These are phyloP conservation scores for Gossypium gossypioides DNA, from an alignment of 441 rosid species.

Conservation along the genomic window DNA sequence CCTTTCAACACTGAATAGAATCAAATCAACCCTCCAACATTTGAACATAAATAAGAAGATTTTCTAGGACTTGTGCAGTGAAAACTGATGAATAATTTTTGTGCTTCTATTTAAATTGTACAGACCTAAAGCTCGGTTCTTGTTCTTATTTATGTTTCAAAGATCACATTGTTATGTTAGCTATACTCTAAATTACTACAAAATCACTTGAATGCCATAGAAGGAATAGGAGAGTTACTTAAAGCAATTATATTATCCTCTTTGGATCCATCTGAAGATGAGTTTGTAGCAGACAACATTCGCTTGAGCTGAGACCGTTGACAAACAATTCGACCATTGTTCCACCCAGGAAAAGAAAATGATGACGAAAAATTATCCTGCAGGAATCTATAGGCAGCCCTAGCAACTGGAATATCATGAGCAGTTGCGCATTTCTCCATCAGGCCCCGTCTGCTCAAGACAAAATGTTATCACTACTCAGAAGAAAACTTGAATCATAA, in stretches of 20 bases:
- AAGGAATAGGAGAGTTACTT: slow-evolving; percentile 45
- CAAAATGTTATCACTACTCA: not conserved
- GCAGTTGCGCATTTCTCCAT: slow-evolving; percentile 56
- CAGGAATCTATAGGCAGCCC: slow-evolving; percentile 55
- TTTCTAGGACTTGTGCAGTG: not conserved
- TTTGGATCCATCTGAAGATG: slow-evolving; percentile 38
- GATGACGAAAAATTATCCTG: slow-evolving; percentile 57
- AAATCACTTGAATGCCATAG: slow-evolving; percentile 30
- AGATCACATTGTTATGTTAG: not conserved
- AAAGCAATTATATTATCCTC: slow-evolving; percentile 32
- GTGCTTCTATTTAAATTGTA: not conserved
- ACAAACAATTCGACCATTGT: slow-evolving; percentile 77
- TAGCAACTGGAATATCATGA: slow-evolving; percentile 46
- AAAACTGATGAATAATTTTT: not conserved
- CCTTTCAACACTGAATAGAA: not conserved
- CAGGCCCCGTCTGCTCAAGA: slow-evolving; percentile 52
- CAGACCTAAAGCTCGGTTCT: not conserved
- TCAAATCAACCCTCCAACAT: not conserved
- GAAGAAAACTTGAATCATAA: slow-evolving; percentile 1
- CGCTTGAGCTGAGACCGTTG: slow-evolving; percentile 73
- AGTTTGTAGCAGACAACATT: slow-evolving; percentile 29
- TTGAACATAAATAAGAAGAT: not conserved
- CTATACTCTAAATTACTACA: slow-evolving; percentile 20
- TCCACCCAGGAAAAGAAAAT: slow-evolving; percentile 73
- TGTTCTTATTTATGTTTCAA: not conserved